These are phyloP conservation scores for Gossypium stocksii DNA, from an alignment of 345 rosid species.

Conservation along the genomic window DNA sequence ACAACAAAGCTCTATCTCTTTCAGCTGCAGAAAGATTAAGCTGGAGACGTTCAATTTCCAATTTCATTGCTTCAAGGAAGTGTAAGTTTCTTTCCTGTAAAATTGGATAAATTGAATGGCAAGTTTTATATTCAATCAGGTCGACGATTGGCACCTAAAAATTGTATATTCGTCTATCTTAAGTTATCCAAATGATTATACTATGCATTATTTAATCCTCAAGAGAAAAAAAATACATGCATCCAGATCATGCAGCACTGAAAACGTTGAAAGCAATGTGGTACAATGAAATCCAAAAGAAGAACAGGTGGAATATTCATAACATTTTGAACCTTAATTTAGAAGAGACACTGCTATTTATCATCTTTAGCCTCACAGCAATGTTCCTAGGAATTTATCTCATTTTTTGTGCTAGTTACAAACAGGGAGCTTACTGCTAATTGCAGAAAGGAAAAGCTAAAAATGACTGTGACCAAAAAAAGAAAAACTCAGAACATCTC, in stretches of 20 bases:
- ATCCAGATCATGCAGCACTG: not conserved
- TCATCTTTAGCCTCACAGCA: not conserved
- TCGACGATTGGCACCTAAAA: conserved; percentile 7
- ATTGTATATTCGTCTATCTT: not conserved
- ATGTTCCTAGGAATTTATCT: not conserved
- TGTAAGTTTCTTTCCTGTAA: conserved; percentile 68
- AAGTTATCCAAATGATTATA: not conserved
- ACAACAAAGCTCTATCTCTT: conserved; percentile 89
- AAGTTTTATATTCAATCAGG: conserved; percentile 12
- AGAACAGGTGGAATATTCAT: not conserved
- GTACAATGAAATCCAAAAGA: not conserved
- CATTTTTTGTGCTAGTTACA: not conserved
- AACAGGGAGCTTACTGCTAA: not conserved
- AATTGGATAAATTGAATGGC: conserved; percentile 1
- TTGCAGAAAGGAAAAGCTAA: not conserved
- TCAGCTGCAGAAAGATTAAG: conserved; percentile 92
- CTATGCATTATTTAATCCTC: not conserved
- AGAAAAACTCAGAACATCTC: not conserved
- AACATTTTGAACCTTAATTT: not conserved
- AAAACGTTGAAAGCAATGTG: not conserved
- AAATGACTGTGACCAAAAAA: not conserved
- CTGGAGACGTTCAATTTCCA: conserved; percentile 84
- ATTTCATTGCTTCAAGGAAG: conserved; percentile 71
- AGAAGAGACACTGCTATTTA: not conserved
- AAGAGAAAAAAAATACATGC: not conserved